These are phyloP conservation scores for Fusarium hainanense DNA, from an alignment of 2,329 filamentous ascomycete genomes.

Conservation along the genomic window DNA sequence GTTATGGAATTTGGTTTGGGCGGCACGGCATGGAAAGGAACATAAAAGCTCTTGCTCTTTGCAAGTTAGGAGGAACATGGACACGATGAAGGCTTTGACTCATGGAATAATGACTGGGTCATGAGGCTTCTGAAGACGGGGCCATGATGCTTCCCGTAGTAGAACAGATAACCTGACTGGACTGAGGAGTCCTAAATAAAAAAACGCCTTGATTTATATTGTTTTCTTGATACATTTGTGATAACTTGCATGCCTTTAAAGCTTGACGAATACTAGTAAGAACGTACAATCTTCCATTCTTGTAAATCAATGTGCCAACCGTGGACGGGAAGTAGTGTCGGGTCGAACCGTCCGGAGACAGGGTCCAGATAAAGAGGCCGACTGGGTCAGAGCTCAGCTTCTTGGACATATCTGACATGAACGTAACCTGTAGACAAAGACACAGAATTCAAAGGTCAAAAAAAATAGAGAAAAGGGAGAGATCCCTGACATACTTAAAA, in stretches of 20 bases:
- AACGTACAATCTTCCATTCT: background rate
- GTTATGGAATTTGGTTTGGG: conserved; percentile 54
- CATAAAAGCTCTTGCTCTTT: conserved; percentile 49
- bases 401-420: background rate
- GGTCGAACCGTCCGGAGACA: background rate
- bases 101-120: conserved; percentile 41
- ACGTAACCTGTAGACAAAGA: background rate
- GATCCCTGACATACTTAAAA: background rate
- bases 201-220: conserved; percentile 46
- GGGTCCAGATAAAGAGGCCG: background rate
- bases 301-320: background rate
- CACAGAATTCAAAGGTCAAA: background rate
- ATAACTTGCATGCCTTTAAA: background rate
- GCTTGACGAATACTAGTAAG: background rate
- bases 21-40: conserved; percentile 48
- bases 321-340: background rate
- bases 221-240: background rate
- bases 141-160: conserved; percentile 46
- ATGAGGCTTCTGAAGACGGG: conserved; percentile 46
- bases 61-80: conserved; percentile 47
- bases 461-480: background rate
- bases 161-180: conserved; percentile 50
- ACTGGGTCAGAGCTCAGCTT: background rate
- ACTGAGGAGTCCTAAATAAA: conserved; percentile 50
- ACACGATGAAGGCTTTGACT: conserved; percentile 47